Evolutionary conservation across 345 rosid genomes (phyloP).

Genomic region (Rhodomyrtus tomentosa): DNA sequence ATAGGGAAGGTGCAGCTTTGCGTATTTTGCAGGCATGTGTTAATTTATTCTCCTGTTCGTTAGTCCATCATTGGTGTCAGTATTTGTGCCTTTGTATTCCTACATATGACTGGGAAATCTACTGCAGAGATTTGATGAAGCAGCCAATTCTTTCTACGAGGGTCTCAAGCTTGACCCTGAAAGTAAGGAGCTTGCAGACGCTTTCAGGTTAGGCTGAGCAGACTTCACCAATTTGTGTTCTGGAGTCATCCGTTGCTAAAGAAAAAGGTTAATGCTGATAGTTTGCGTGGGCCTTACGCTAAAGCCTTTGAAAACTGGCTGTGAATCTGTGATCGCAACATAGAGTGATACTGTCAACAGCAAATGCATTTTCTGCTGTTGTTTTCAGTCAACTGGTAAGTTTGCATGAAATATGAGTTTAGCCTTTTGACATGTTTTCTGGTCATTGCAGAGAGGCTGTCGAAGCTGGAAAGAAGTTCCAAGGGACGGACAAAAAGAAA

Average conservation of each 20-base stretch:
- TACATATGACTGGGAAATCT: background rate
- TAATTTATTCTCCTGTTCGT: background rate
- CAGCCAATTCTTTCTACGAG: slow-evolving; percentile 83
- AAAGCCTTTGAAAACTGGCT: too few relatives aligned
- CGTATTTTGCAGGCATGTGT: slow-evolving; percentile 27
- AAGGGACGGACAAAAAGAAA: too few relatives aligned
- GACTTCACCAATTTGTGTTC: background rate
- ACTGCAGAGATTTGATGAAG: slow-evolving; percentile 71
- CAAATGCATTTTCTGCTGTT: too few relatives aligned
- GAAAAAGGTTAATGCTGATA: too few relatives aligned
- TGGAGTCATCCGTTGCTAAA: too few relatives aligned
- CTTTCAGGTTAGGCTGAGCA: slow-evolving; percentile 43
- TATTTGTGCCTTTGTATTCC: background rate
- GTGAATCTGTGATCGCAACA: too few relatives aligned
- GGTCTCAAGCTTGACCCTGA: slow-evolving; percentile 74
- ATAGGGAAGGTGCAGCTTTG: slow-evolving; percentile 90
- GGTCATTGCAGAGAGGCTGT: too few relatives aligned
- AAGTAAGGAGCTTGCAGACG: slow-evolving; percentile 60
- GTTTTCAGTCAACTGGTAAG: too few relatives aligned
- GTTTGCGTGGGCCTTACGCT: too few relatives aligned
- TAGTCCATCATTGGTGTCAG: background rate
- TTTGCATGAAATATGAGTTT: too few relatives aligned
- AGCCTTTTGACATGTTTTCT: too few relatives aligned
- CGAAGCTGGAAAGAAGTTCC: slow-evolving; percentile 16
- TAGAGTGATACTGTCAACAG: too few relatives aligned